A percentile compares a stretch with the other conserved stretches of the same genome.
Evolutionary conservation across 2,329 filamentous ascomycete genomes (phyloP).

Genomic region (Remersonia thermophila): DNA sequence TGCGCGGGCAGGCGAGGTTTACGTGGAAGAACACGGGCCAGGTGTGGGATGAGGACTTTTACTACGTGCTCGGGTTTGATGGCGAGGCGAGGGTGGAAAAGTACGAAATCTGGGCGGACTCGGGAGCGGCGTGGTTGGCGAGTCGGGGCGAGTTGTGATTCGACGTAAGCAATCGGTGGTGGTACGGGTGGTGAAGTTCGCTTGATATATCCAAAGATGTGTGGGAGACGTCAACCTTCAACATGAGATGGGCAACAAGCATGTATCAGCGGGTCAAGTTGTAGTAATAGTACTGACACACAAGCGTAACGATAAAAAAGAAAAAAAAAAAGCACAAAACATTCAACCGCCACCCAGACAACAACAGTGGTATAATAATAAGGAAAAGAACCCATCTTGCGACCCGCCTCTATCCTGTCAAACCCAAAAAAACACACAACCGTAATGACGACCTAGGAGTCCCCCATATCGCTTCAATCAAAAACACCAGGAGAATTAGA

Average conservation of each 20-base stretch:
- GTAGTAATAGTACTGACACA: too few relatives aligned
- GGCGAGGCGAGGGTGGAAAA: slow-evolving; percentile 16
- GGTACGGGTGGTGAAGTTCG: neutral
- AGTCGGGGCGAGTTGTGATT: slow-evolving; percentile 35
- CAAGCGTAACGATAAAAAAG: too few relatives aligned
- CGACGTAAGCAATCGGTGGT: neutral
- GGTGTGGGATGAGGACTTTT: slow-evolving; percentile 25
- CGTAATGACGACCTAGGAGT: neutral
- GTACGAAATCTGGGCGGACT: slow-evolving; percentile 28
- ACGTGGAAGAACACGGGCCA: slow-evolving; percentile 22
- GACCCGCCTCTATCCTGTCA: slow-evolving; percentile 5
- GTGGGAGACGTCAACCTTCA: too few relatives aligned
- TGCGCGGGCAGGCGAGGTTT: slow-evolving; percentile 22
- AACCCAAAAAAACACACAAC: slow-evolving; percentile 1
- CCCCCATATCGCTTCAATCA: neutral
- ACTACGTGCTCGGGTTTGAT: slow-evolving; percentile 23
- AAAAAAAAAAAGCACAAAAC: too few relatives aligned
- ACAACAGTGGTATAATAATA: neutral
- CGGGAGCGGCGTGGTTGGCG: slow-evolving; percentile 33
- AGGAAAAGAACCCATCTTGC: slow-evolving; percentile 1
- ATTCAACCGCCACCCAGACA: neutral
- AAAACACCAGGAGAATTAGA: too few relatives aligned
- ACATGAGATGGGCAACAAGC: too few relatives aligned
- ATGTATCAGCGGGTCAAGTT: too few relatives aligned
- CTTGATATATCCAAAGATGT: too few relatives aligned